Evolutionary conservation across 768 basidiomycete genomes (phyloP).

Genomic region (Tephrocybe sp.): DNA sequence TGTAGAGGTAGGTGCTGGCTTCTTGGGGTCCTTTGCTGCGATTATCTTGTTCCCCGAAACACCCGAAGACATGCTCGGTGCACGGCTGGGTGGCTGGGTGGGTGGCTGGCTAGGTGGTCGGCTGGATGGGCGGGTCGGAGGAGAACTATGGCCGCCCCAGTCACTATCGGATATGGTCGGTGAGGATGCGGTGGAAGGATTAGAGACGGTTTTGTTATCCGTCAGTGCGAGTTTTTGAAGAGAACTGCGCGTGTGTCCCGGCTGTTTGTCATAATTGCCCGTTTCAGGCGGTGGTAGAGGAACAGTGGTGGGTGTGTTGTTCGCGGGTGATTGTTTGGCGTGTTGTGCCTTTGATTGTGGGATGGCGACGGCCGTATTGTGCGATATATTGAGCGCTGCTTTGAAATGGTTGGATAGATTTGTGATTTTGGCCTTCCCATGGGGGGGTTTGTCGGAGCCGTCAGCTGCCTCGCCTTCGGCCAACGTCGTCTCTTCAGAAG

Average conservation of each 20-base stretch:
- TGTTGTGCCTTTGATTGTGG: conserved; percentile 5
- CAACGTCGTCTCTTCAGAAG: conserved; percentile 50
- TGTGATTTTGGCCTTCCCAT: conserved; percentile 23
- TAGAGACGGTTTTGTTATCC: conserved; percentile 26
- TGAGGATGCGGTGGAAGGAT: conserved; percentile 39
- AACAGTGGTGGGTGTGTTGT: conserved; percentile 22
- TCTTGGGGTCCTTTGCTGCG: conserved; percentile 19
- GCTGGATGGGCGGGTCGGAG: conserved; percentile 53
- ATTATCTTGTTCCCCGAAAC: conserved; percentile 35
- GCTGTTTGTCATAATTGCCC: conserved; percentile 47
- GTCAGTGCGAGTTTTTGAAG: conserved; percentile 42
- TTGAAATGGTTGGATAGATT: conserved; percentile 26
- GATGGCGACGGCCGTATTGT: conserved; percentile 21
- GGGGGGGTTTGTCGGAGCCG: conserved; percentile 60
- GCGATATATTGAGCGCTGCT: conserved; percentile 22
- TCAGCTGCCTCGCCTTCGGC: conserved; percentile 59
- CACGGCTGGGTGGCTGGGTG: conserved; percentile 51
- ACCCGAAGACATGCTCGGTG: conserved; percentile 49
- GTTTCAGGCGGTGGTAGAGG: conserved; percentile 56
- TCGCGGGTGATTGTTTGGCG: conserved; percentile 11
- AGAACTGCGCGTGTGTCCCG: conserved; percentile 45
- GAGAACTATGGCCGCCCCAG: conserved; percentile 50
- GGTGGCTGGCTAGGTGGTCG: conserved; percentile 50
- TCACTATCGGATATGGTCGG: conserved; percentile 61
- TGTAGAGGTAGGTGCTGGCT: conserved; percentile 20